Evolutionary conservation across 129 eudicot genomes (phyloP).

Genomic region (Chrysanthemum seticuspe): DNA sequence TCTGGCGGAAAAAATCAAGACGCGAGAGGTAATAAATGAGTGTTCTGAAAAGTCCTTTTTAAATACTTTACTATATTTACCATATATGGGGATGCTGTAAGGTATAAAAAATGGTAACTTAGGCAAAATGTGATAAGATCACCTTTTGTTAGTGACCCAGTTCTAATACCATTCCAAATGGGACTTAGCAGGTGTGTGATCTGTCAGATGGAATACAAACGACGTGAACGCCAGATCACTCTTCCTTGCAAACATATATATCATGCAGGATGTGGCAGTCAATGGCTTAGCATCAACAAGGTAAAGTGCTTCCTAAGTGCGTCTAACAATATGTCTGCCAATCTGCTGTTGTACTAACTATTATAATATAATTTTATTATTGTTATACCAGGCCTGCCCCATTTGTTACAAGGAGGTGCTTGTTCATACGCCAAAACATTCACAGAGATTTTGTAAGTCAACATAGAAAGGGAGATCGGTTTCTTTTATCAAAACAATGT

Average conservation of each 20-base stretch:
- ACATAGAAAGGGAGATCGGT: constrained; percentile 17
- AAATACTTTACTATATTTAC: neutral
- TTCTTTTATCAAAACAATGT: constrained; percentile 19
- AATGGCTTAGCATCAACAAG: constrained; percentile 95
- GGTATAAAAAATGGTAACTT: too few species aligned
- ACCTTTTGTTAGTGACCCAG: neutral
- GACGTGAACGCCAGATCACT: constrained; percentile 70
- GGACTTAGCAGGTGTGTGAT: constrained; percentile 74
- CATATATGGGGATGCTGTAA: neutral
- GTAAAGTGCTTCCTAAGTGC: constrained; percentile 31
- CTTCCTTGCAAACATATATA: constrained; percentile 96
- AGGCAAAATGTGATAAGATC: neutral
- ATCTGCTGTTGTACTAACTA: constrained; percentile 13
- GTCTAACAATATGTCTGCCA: neutral
- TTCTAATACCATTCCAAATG: constrained; percentile 11
- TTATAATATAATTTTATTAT: neutral
- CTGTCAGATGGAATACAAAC: constrained; percentile 95
- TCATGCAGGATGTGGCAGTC: constrained; percentile 74
- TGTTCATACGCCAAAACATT: constrained; percentile 46
- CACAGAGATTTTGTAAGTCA: constrained; percentile 34
- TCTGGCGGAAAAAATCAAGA: constrained; percentile 65
- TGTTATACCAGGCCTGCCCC: constrained; percentile 75
- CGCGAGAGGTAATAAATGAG: constrained; percentile 57
- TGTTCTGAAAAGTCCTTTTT: neutral
- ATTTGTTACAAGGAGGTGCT: constrained; percentile 83